A percentile compares a stretch with the other conserved stretches of the same genome.
Evolutionary conservation across 139 green algal species (phyloP).

Genomic region (Haematococcus lacustris): DNA sequence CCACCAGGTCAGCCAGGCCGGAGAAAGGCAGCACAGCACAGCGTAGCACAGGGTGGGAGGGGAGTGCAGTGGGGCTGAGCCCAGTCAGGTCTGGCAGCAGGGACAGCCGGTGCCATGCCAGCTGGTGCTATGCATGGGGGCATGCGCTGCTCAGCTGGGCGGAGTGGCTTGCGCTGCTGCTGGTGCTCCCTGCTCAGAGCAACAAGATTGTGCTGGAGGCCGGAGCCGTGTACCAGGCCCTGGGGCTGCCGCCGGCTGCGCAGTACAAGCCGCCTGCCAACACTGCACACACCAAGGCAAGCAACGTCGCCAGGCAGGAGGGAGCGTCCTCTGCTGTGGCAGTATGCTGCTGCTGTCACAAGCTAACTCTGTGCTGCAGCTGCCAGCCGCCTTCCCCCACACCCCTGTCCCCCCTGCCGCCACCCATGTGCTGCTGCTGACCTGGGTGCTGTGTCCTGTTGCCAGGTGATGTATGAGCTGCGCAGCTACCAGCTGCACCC

Average conservation of each 20-base stretch:
- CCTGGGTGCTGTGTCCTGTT: not conserved
- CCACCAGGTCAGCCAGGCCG: conserved; percentile 23
- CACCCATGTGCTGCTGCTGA: not conserved
- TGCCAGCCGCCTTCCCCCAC: not conserved
- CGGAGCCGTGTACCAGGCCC: conserved; percentile 28
- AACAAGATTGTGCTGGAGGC: conserved; percentile 39
- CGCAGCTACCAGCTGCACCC: conserved; percentile 70
- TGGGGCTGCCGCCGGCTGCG: conserved; percentile 19
- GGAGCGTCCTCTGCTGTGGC: not conserved
- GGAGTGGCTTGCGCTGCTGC: not conserved
- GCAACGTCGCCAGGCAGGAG: not conserved
- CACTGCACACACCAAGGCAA: conserved; percentile 1
- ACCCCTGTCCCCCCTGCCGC: not conserved
- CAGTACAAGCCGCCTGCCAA: conserved; percentile 22
- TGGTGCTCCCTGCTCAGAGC: conserved; percentile 4
- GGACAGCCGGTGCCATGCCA: not conserved
- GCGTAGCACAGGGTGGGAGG: not conserved
- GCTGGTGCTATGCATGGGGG: not conserved
- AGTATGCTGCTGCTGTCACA: not conserved
- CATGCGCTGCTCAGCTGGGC: not conserved
- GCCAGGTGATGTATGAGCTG: conserved; percentile 53
- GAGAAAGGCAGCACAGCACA: not conserved
- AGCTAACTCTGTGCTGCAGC: not conserved
- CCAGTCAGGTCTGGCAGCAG: not conserved
- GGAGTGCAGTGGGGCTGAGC: not conserved